A percentile compares a stretch with the other conserved stretches of the same genome.
Evolutionary conservation across 257 asterid genomes (phyloP).

Genomic region (Solanum etuberosum): DNA sequence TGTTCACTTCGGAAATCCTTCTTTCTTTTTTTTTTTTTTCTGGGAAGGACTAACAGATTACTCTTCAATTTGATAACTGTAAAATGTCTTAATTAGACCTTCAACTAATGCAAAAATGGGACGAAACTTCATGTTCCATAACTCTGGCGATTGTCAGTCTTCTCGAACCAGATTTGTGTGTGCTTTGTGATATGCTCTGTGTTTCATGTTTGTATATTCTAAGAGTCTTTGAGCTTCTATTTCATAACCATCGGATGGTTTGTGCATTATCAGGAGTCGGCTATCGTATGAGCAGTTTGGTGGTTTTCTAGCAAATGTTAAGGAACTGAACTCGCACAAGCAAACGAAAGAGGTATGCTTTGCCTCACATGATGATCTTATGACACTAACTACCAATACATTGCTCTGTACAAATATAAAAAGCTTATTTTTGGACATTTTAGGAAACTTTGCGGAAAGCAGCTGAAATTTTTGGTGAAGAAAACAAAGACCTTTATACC

Average conservation of each 20-base stretch:
- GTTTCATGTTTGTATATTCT: neutral
- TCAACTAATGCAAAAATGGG: neutral
- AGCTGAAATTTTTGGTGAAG: constrained; percentile 79
- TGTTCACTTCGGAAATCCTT: neutral
- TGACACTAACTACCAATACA: neutral
- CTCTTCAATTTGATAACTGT: neutral
- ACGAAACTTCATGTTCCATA: neutral
- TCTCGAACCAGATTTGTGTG: neutral
- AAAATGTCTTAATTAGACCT: neutral
- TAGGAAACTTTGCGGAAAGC: constrained; percentile 83
- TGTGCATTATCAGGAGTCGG: constrained; percentile 40
- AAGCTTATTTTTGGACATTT: neutral
- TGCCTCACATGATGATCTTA: neutral
- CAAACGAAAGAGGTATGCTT: constrained; percentile 74
- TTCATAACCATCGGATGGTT: neutral
- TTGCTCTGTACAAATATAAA: neutral
- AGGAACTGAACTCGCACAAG: constrained; percentile 87
- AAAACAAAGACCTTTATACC: constrained; percentile 74
- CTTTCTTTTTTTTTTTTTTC: neutral
- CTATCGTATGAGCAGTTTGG: constrained; percentile 89
- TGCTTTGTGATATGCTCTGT: neutral
- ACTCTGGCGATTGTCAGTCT: neutral
- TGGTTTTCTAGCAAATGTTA: constrained; percentile 82
- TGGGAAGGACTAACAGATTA: neutral
- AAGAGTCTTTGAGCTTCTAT: neutral